A percentile compares a stretch with the other conserved stretches of the same genome.
These are phyloP conservation scores for Trichophyton verrucosum DNA, from an alignment of 2,329 filamentous ascomycete genomes.

Conservation along the genomic window DNA sequence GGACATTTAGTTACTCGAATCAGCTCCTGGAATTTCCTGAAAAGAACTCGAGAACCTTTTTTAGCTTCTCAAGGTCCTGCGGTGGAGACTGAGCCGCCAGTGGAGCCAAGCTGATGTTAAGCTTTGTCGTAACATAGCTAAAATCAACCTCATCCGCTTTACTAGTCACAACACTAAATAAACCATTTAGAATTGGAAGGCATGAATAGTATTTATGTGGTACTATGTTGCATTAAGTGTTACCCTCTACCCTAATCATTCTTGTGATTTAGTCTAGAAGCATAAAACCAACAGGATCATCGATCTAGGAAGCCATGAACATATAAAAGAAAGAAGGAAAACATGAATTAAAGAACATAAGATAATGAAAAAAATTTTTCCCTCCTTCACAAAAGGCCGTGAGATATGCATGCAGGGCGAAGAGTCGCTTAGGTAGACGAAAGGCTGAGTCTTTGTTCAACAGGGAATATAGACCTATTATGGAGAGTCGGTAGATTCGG, in stretches of 20 bases:
- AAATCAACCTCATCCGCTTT: not conserved
- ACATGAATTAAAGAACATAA: not conserved
- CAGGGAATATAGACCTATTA: not conserved
- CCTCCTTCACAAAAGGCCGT: not conserved
- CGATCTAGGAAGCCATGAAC: not conserved
- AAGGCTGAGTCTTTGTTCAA: not conserved
- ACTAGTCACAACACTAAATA: no score
- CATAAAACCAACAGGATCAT: not conserved
- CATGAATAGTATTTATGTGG: no score
- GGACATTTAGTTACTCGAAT: no score
- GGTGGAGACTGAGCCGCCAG: no score
- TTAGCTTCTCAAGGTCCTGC: no score
- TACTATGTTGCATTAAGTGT: no score
- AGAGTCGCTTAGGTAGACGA: not conserved
- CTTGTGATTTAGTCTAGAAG: not conserved
- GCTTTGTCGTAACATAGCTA: no score
- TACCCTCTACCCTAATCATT: not conserved
- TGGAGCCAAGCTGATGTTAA: no score
- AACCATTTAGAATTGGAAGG: no score
- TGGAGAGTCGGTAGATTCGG: not conserved
- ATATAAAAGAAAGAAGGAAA: not conserved
- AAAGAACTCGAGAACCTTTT: no score
- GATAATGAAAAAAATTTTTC: not conserved
- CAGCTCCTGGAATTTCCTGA: no score
- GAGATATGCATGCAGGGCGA: not conserved